Conservation (phyloP, 192 early-diverging fungal species). For the Phlyctochytrium bullatum region DNA sequence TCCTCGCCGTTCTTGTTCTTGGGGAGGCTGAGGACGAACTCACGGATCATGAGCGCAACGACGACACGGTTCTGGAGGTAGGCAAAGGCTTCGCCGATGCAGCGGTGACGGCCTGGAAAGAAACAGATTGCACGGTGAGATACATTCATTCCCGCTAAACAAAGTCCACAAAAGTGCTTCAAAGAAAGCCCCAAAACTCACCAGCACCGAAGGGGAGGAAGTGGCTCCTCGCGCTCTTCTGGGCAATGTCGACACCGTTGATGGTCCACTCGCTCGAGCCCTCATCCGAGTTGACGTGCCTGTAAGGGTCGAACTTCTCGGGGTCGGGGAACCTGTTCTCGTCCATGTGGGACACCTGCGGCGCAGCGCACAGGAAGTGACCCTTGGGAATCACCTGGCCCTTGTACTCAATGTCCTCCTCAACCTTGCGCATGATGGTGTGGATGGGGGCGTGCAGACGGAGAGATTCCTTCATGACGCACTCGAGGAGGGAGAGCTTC, state of each 20-base stretch:
- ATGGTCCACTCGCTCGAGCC: slow-evolving; percentile 56
- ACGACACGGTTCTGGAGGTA: slow-evolving; percentile 96
- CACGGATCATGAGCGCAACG: slow-evolving; percentile 74
- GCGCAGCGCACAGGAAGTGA: slow-evolving; percentile 82
- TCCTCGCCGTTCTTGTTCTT: slow-evolving; percentile 45
- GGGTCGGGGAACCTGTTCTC: slow-evolving; percentile 76
- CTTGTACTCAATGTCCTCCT: slow-evolving; percentile 69
- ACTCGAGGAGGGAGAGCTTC: slow-evolving; percentile 72
- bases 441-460: slow-evolving; percentile 93
- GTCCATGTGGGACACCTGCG: slow-evolving; percentile 79
- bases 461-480: slow-evolving; percentile 85
- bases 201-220: slow-evolving; percentile 97
- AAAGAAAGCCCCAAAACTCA: slow-evolving; percentile 19
- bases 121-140: no score
- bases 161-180: no score
- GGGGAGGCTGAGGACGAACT: slow-evolving; percentile 71
- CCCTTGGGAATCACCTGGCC: slow-evolving; percentile 86
- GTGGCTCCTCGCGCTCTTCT: slow-evolving; percentile 71
- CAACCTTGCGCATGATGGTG: slow-evolving; percentile 90
- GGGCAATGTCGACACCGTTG: slow-evolving; percentile 59
- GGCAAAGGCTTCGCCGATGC: slow-evolving; percentile 97
- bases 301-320: slow-evolving; percentile 71
- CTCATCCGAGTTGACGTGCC: slow-evolving; percentile 61
- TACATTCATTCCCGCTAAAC: no score
- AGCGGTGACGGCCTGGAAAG: slow-evolving; percentile 79